phyloP scores from a whole-genome alignment of 176 grass and related monocot species.

The Musa beccarii region DNA sequence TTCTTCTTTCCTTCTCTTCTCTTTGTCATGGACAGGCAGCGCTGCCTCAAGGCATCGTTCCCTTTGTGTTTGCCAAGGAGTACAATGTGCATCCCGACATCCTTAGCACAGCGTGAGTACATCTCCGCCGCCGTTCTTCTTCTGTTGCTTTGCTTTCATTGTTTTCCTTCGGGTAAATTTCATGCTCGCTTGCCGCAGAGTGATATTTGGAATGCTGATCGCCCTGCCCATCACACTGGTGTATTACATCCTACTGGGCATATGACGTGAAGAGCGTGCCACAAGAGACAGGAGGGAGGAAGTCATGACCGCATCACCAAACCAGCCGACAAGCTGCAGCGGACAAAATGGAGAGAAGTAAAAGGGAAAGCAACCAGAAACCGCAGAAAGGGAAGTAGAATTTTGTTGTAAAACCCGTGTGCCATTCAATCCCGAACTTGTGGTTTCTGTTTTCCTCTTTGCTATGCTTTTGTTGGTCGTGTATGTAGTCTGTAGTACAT shows the following conservation, averaged over 20 bases:
- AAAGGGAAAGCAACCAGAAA: not conserved
- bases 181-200: not conserved
- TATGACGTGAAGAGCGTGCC: not conserved
- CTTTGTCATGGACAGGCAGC: slow-evolving; percentile 1
- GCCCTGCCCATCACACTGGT: slow-evolving; percentile 10
- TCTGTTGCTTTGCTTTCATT: not conserved
- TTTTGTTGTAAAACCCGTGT: not conserved
- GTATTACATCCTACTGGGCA: slow-evolving; percentile 8
- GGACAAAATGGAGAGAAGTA: not conserved
- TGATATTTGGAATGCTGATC: slow-evolving; percentile 11
- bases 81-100: slow-evolving; percentile 7
- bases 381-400: too few species aligned
- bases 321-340: not conserved
- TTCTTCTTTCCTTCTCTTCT: not conserved
- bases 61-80: slow-evolving; percentile 14
- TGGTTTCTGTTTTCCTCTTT: not conserved
- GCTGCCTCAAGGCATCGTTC: slow-evolving; percentile 7
- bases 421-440: not conserved
- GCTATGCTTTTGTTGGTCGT: not conserved
- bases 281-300: not conserved
- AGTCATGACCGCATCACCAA: not conserved
- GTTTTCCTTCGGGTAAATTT: not conserved
- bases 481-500: not conserved
- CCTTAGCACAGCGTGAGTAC: slow-evolving; percentile 11
- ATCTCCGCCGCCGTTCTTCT: not conserved